phyloP scores from a whole-genome alignment of 2,329 filamentous ascomycete species.

The Calonectria pseudoturangicola region DNA sequence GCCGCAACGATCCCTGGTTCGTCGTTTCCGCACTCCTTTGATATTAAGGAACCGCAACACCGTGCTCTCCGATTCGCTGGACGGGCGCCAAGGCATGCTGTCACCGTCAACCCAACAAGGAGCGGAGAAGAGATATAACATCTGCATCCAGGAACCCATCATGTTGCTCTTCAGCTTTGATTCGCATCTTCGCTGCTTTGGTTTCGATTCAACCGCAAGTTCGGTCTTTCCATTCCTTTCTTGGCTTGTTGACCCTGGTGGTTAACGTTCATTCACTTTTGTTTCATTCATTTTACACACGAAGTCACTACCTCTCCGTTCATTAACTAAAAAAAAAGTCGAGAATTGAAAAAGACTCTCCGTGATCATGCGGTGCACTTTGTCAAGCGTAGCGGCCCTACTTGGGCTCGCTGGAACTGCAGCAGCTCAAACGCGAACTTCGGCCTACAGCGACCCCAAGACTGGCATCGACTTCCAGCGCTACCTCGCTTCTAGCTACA shows the following conservation, averaged over 20 bases:
- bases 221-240: constrained; percentile 35
- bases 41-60: constrained; percentile 45
- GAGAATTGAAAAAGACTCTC: not conserved
- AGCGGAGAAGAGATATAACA: constrained; percentile 38
- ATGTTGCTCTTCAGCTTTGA: constrained; percentile 26
- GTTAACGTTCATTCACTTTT: constrained; percentile 46
- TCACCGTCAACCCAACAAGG: not conserved
- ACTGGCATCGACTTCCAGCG: constrained; percentile 68
- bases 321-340: not conserved
- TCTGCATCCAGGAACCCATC: not conserved
- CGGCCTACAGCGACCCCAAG: constrained; percentile 63
- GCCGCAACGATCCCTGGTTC: constrained; percentile 22
- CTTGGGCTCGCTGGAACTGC: constrained; percentile 48
- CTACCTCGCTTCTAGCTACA: constrained; percentile 55
- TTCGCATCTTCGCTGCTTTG: constrained; percentile 39
- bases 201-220: constrained; percentile 39
- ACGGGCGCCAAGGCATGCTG: constrained; percentile 14
- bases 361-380: constrained; percentile 43
- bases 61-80: constrained; percentile 25
- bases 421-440: constrained; percentile 45
- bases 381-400: constrained; percentile 45
- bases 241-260: constrained; percentile 46
- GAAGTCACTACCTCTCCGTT: constrained; percentile 25
- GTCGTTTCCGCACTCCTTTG: constrained; percentile 28
- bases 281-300: constrained; percentile 30